Evolutionary conservation across 345 rosid genomes (phyloP), one percentile per base, ranked within the genome.

Genomic region (Turritis glabra): DNA sequence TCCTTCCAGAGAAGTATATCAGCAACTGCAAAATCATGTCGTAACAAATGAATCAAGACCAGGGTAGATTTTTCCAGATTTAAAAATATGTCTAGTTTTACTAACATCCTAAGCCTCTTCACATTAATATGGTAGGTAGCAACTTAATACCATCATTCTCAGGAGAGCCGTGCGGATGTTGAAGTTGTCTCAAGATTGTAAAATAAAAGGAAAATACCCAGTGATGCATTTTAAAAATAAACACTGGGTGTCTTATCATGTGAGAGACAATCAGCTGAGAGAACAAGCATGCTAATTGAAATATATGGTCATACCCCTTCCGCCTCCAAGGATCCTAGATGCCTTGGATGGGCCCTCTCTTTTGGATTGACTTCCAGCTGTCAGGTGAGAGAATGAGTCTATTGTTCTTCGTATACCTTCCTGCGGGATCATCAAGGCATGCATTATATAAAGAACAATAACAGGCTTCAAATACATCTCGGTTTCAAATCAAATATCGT

Each of bases 1-100:
- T 92, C 90, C 89, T 83, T 92, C 99, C 96, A 95, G 25, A 92
- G 96, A 66, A 95, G 84, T 13, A 82, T 86, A 74, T 89, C 89
- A 51, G 97, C 97, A 85, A 89, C 99, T 95, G 95, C 81, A 84
- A 80, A 74, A 63, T 68, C 64, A 62, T 7, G 26, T 15, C 0
- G 48, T n/a, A 65, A 47, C 48, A 62, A 25, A 56, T 26, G 38
- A 61, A 76, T 66, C 64, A 73, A 44, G 47, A 57, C 23, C 37
- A 6, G 43, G 41, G 52, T 18, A 23, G 17, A 57, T 18, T 43
- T 32, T 56, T 27, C 64, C 7, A 29, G 32, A 43, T 0, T 38
- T 35, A 19, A 72, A 32, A 23, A 50, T 17, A 23, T n/a, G n/a
- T 22, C 66, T 41, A 41, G 5, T 25, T 27, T 13, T 41, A 57